Percentiles rank a stretch among this genome's conserved stretches.
These are phyloP conservation scores for Rosellinia necatrix DNA, from an alignment of 2,329 filamentous ascomycete species.

Conservation along the genomic window DNA sequence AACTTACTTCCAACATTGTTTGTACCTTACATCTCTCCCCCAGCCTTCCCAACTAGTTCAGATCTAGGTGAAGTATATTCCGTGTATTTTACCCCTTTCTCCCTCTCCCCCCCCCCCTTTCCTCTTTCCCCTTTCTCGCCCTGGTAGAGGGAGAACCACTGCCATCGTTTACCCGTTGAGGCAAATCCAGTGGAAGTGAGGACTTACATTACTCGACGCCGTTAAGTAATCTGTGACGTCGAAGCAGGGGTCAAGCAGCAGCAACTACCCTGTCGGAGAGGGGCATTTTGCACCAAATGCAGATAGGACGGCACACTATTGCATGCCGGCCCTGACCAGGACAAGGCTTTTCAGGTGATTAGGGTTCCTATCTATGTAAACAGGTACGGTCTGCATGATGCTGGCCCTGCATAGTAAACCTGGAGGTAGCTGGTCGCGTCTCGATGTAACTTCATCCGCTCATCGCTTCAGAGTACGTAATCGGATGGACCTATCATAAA, in stretches of 20 bases:
- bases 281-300: not conserved
- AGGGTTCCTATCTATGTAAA: not conserved
- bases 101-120: not conserved
- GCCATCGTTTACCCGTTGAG: not conserved
- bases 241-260: too few relatives aligned
- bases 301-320: slow-evolving; percentile 7
- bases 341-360: slow-evolving; percentile 10
- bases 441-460: slow-evolving; percentile 16
- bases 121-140: not conserved
- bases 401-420: slow-evolving; percentile 13
- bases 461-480: slow-evolving; percentile 6
- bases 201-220: not conserved
- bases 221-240: slow-evolving; percentile 4
- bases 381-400: slow-evolving; percentile 1
- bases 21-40: not conserved
- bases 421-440: slow-evolving; percentile 9
- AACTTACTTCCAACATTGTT: not conserved
- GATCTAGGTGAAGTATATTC: not conserved
- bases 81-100: not conserved
- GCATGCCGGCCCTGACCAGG: slow-evolving; percentile 11
- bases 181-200: too few relatives aligned
- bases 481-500: slow-evolving; percentile 12
- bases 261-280: too few relatives aligned
- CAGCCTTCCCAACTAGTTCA: not conserved
- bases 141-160: slow-evolving; percentile 3